These are phyloP conservation scores for Arachis monticola DNA, from an alignment of 331 rosid genomes.

Conservation along the genomic window DNA sequence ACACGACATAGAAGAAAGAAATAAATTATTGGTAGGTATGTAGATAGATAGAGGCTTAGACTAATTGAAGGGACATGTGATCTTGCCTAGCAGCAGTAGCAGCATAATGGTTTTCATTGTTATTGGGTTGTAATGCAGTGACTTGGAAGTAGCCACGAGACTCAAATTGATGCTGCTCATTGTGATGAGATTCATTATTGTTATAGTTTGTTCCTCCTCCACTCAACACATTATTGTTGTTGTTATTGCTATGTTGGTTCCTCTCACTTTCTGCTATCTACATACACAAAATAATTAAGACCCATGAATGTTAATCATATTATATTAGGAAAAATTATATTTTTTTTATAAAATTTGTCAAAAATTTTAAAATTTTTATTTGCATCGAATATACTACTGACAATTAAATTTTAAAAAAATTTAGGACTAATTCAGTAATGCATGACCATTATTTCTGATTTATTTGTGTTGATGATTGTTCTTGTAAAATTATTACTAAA, in stretches of 20 bases:
- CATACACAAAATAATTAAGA: not conserved
- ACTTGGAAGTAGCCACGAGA: slow-evolving; percentile 83
- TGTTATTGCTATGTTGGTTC: slow-evolving; percentile 50
- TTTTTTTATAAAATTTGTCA: no score
- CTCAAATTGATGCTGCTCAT: slow-evolving; percentile 50
- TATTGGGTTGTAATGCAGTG: slow-evolving; percentile 71
- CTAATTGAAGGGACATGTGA: slow-evolving; percentile 76
- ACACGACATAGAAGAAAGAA: no score
- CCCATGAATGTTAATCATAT: no score
- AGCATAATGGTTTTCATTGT: slow-evolving; percentile 46
- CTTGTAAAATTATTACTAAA: no score
- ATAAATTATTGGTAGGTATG: not conserved
- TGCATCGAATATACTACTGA: no score
- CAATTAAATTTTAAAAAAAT: no score
- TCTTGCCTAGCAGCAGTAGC: slow-evolving; percentile 54
- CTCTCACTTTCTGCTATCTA: slow-evolving; percentile 85
- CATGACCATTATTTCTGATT: no score
- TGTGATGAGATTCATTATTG: slow-evolving; percentile 58
- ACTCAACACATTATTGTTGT: slow-evolving; percentile 51
- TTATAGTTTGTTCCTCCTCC: slow-evolving; percentile 67
- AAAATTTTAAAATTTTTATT: no score
- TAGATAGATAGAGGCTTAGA: slow-evolving; percentile 44
- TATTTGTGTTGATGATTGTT: no score
- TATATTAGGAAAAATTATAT: no score
- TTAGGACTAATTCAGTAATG: no score